Evolutionary conservation across 208 protist genomes (phyloP), one percentile per base, ranked within the genome.

Genomic region (Leishmania tarentolae): DNA sequence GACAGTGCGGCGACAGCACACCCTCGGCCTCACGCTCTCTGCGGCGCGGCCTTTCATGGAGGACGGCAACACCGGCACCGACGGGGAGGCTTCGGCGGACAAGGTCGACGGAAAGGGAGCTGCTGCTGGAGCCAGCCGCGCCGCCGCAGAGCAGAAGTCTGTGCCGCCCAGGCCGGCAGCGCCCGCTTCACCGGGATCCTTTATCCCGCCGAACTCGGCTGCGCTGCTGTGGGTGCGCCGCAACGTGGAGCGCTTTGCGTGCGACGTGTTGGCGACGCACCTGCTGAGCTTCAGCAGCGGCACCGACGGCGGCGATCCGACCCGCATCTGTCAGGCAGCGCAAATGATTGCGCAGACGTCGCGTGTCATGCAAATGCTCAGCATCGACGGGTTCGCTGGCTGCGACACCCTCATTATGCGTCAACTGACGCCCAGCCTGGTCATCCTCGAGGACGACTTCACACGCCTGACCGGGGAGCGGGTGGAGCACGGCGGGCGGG

Each of bases 261-360:
- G 79, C 52, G 89, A 95, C 47, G 88, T 97, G n/a, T 81, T 97
- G 42, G 84, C 86, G 31, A 83, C 91, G 13, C 90, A 94, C 37
- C 86, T 92, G 81, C 85, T 97, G 44, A 95, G 91, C 87, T 93
- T 95, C 78, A 90, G 92, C 76, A 92, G 86, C 50, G 92, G 89
- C 35, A 89, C 91, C 37, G 94, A 95, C 74, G 94, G 92, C 74
- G 92, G 88, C 61, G 91, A 97, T 82, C 89, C 92, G 1, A 93
- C 90, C 5, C 92, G 92, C 71, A 88, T 97, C 75, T 88, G 88
- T 52, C 92, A 92, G 40, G 94, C 94, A 1, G 92, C 88, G 31
- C 53, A 82, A 28, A 91, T 94, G 87, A 86, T 90, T 9, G 81
- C 85, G 53, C 88, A 97, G 77, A 85, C 89, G 8, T 88, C 92